Conservation (phyloP, 208 protist species). For the Leishmania tropica region DNA sequence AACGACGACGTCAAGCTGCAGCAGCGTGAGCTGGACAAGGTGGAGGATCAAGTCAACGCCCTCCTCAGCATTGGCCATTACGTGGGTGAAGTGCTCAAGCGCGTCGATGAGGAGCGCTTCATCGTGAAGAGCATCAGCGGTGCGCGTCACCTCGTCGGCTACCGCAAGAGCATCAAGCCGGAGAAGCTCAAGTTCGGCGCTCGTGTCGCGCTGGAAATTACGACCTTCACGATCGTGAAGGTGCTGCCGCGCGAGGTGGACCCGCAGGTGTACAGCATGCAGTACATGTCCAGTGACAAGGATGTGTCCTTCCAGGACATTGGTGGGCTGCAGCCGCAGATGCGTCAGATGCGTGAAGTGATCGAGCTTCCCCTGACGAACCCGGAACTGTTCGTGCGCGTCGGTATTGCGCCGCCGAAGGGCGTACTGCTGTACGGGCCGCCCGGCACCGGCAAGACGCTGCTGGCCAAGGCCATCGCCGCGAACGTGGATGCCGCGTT, state of each 20-base stretch:
- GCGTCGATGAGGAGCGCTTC: slow-evolving; percentile 93
- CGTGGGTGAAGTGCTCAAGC: slow-evolving; percentile 98
- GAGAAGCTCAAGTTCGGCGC: slow-evolving; percentile 94
- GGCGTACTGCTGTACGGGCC: slow-evolving; percentile 99
- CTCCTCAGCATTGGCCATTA: slow-evolving; percentile 99
- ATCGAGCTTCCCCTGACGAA: slow-evolving; percentile 99
- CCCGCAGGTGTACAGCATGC: slow-evolving; percentile 99
- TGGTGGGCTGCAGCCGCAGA: slow-evolving; percentile 98
- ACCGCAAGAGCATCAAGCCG: slow-evolving; percentile 95
- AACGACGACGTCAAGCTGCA: slow-evolving; percentile 57
- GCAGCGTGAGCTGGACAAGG: slow-evolving; percentile 94
- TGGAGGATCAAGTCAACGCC: slow-evolving; percentile 98
- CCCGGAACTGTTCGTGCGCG: slow-evolving; percentile 98
- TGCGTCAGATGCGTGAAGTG: slow-evolving; percentile 99
- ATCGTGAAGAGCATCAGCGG: slow-evolving; percentile 99
- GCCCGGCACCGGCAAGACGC: slow-evolving; percentile 95
- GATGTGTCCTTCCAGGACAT: slow-evolving; percentile 95
- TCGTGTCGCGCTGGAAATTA: slow-evolving; percentile 99
- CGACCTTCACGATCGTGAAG: slow-evolving; percentile 99
- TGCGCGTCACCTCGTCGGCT: slow-evolving; percentile 99
- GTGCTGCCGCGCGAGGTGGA: slow-evolving; percentile 99
- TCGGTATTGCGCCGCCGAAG: slow-evolving; percentile 99
- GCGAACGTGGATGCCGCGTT: slow-evolving; percentile 98
- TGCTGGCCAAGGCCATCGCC: slow-evolving; percentile 99
- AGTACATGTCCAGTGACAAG: slow-evolving; percentile 95